phyloP scores from a whole-genome alignment of 495 filamentous ascomycete species.

The Aspergillus mulundensis region DNA sequence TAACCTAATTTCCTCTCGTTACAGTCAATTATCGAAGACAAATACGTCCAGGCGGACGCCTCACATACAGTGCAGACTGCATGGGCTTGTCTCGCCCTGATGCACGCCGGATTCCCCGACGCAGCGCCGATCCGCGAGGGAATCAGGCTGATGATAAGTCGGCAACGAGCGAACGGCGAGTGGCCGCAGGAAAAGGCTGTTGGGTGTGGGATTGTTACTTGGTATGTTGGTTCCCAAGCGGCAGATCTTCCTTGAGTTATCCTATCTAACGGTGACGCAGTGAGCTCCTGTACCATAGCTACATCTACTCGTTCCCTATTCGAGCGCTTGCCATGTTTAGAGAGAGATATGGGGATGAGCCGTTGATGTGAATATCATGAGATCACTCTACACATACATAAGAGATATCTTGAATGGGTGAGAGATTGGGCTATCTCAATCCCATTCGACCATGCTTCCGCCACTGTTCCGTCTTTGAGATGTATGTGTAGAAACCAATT shows the following conservation, averaged over 20 bases:
- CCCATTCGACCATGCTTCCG: no score
- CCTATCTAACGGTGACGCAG: neutral
- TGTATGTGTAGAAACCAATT: no score
- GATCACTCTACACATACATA: no score
- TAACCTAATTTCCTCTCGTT: neutral
- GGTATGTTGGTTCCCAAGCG: neutral
- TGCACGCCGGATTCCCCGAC: slow-evolving; percentile 2
- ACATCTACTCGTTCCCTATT: neutral
- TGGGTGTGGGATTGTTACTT: neutral
- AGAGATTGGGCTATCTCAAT: no score
- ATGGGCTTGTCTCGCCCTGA: neutral
- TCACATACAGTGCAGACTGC: slow-evolving; percentile 8
- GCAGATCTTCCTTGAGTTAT: neutral
- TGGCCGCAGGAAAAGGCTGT: neutral
- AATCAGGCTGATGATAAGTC: neutral
- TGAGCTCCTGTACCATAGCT: neutral
- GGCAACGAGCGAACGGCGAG: slow-evolving; percentile 6
- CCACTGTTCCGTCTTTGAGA: no score
- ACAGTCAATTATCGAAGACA: neutral
- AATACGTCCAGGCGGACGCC: slow-evolving; percentile 3
- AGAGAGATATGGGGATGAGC: neutral
- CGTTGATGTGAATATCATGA: neutral
- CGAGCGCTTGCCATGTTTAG: neutral
- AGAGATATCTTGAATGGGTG: no score
- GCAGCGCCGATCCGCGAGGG: neutral